Evolutionary conservation across 2,329 filamentous ascomycete species (phyloP).

Genomic region (Paracorniculantispora psalliotae): DNA sequence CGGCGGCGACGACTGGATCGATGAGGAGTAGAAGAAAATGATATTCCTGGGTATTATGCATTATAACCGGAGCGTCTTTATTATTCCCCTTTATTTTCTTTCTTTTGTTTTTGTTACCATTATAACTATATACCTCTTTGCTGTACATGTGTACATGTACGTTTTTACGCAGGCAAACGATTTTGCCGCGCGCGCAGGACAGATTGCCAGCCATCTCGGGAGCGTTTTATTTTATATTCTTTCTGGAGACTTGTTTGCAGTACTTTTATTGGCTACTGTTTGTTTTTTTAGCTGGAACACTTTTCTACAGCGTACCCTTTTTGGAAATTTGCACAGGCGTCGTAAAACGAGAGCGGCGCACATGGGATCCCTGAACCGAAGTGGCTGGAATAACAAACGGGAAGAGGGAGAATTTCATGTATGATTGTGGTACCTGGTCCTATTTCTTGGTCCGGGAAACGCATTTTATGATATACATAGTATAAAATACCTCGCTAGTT

Average conservation of each 20-base stretch:
- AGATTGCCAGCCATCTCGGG: background rate
- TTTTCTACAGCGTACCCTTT: background rate
- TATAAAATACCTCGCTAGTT: background rate
- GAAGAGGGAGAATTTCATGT: background rate
- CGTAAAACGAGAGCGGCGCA: background rate
- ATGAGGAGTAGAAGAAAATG: conserved; percentile 25
- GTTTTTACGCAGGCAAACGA: background rate
- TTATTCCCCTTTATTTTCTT: background rate
- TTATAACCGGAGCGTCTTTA: background rate
- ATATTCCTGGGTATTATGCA: too few species aligned
- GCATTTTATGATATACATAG: background rate
- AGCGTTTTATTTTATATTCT: background rate
- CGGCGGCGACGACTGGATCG: conserved; percentile 35
- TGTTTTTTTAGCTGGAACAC: background rate
- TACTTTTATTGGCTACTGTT: background rate
- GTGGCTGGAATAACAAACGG: background rate
- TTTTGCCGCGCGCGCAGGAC: background rate
- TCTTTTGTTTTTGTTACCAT: background rate
- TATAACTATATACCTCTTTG: background rate
- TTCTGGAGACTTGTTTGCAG: background rate
- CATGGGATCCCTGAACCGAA: background rate
- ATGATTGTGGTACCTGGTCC: background rate
- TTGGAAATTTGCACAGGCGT: background rate
- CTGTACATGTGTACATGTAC: background rate
- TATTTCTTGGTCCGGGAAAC: background rate